Evolutionary conservation across 768 basidiomycete genomes (phyloP).

Genomic region (Porphyrellus cyaneotinctus): DNA sequence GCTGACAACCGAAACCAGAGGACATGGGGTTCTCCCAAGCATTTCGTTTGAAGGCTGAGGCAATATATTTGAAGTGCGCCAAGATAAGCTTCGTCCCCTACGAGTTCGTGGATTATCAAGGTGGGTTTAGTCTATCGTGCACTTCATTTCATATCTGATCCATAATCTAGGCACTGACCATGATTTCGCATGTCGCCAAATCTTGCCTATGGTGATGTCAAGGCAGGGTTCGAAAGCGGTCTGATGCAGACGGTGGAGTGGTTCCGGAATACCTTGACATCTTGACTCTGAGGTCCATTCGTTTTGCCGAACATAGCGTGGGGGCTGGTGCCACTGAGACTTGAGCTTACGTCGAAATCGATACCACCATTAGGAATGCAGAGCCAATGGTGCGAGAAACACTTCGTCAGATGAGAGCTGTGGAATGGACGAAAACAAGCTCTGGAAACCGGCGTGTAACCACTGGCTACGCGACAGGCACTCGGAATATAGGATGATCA

Average conservation of each 20-base stretch:
- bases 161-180: constrained; percentile 40
- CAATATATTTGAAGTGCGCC: constrained; percentile 29
- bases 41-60: constrained; percentile 28
- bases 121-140: constrained; percentile 11
- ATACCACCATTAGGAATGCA: constrained; percentile 44
- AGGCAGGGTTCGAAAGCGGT: constrained; percentile 42
- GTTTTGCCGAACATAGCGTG: constrained; percentile 35
- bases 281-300: constrained; percentile 1
- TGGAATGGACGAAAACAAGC: constrained; percentile 24
- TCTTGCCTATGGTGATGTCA: constrained; percentile 38
- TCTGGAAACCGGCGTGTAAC: constrained; percentile 40
- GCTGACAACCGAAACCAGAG: constrained; percentile 22
- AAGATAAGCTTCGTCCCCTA: constrained; percentile 31
- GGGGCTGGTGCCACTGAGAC: constrained; percentile 60
- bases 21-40: constrained; percentile 28
- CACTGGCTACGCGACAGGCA: constrained; percentile 59
- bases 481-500: constrained; percentile 51
- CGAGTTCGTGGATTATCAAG: constrained; percentile 37
- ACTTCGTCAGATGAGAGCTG: constrained; percentile 38
- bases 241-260: constrained; percentile 40
- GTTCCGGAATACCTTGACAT: constrained; percentile 36
- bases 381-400: constrained; percentile 57
- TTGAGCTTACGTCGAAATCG: constrained; percentile 68
- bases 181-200: constrained; percentile 47
- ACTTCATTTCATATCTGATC: constrained; percentile 3